Evolutionary conservation across 805 yeast genomes (phyloP).

Genomic region (Candida sonorensis): DNA sequence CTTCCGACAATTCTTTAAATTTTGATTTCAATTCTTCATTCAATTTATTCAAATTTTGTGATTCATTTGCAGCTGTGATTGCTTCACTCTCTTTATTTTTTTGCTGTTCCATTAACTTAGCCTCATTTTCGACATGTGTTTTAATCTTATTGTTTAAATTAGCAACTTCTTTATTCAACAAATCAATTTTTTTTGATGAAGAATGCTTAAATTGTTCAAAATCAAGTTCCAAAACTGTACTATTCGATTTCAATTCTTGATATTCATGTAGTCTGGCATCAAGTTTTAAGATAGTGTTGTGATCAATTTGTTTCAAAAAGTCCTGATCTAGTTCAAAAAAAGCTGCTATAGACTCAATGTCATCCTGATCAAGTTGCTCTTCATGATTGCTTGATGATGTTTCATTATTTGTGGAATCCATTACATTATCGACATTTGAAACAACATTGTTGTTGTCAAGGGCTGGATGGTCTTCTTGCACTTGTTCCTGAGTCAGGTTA

Average conservation of each 20-base stretch:
- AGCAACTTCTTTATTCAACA: slow-evolving; percentile 25
- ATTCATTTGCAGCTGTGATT: neutral
- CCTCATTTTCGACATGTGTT: slow-evolving; percentile 15
- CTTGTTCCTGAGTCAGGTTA: too few species aligned
- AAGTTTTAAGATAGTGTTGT: slow-evolving; percentile 20
- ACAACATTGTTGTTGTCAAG: too few species aligned
- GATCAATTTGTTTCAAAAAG: slow-evolving; percentile 16
- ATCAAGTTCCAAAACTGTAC: slow-evolving; percentile 30
- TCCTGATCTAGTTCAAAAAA: slow-evolving; percentile 27
- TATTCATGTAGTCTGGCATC: slow-evolving; percentile 27
- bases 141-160: slow-evolving; percentile 18
- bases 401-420: too few species aligned
- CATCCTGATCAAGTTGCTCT: slow-evolving; percentile 1
- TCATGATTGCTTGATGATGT: neutral
- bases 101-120: slow-evolving; percentile 16
- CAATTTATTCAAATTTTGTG: slow-evolving; percentile 4
- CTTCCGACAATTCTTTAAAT: slow-evolving; percentile 15
- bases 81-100: slow-evolving; percentile 4
- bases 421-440: too few species aligned
- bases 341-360: slow-evolving; percentile 23
- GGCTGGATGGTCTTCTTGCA: too few species aligned
- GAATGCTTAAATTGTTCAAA: slow-evolving; percentile 34
- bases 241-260: slow-evolving; percentile 31
- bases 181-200: slow-evolving; percentile 25
- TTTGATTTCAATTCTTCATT: slow-evolving; percentile 9